Conservation (phyloP, 2,329 filamentous ascomycete species). For the Davidsoniella australis region DNA sequence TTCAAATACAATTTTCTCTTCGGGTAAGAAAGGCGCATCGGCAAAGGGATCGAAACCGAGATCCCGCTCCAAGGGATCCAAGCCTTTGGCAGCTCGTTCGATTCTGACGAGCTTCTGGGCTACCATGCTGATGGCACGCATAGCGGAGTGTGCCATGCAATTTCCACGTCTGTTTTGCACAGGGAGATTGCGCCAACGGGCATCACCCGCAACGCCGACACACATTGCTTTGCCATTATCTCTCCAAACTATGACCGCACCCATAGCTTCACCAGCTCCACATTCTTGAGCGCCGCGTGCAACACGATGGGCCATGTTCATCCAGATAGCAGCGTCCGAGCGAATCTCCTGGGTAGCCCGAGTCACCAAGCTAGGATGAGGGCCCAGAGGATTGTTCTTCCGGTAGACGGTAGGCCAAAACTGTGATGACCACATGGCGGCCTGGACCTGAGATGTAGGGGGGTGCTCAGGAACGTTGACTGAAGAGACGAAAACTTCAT, state of each 20-base stretch:
- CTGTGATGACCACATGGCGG: conserved; percentile 53
- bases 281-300: conserved; percentile 39
- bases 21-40: conserved; percentile 48
- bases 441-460: conserved; percentile 60
- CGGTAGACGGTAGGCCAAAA: conserved; percentile 80
- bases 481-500: conserved; percentile 39
- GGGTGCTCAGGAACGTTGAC: conserved; percentile 56
- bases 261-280: conserved; percentile 51
- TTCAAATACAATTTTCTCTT: conserved; percentile 46
- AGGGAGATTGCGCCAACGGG: conserved; percentile 45
- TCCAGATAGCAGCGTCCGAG: conserved; percentile 46
- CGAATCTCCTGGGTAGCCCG: conserved; percentile 54
- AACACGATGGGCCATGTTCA: conserved; percentile 47
- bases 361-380: conserved; percentile 58
- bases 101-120: conserved; percentile 47
- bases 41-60: conserved; percentile 47
- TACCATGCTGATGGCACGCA: conserved; percentile 71
- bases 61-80: conserved; percentile 22
- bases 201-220: conserved; percentile 61
- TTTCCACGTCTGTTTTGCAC: conserved; percentile 39
- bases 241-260: conserved; percentile 59
- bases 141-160: conserved; percentile 59
- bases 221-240: conserved; percentile 34
- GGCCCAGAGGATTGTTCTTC: conserved; percentile 73
- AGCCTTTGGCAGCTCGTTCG: conserved; percentile 27